phyloP scores from a whole-genome alignment of 495 filamentous ascomycete species.

The Penicillium tannophilum region DNA sequence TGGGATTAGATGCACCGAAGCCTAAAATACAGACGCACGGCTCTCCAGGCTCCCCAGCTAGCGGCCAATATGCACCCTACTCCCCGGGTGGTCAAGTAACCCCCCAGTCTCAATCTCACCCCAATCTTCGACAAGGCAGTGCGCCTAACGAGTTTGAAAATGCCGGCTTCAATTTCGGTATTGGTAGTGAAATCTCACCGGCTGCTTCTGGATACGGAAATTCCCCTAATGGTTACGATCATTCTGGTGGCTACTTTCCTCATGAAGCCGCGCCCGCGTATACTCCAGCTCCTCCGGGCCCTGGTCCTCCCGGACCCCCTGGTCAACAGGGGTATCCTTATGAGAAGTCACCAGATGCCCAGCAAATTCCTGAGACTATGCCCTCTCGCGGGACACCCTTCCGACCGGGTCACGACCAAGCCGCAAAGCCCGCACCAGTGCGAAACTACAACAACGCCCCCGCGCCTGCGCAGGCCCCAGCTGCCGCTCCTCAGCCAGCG shows the following conservation, averaged over 20 bases:
- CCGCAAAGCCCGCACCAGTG: conserved; percentile 66
- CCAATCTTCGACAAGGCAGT: conserved; percentile 55
- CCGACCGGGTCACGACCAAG: conserved; percentile 69
- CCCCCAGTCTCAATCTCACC: conserved; percentile 65
- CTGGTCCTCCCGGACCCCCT: conserved; percentile 12
- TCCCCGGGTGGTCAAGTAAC: conserved; percentile 37
- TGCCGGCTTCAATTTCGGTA: conserved; percentile 65
- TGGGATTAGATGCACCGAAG: conserved; percentile 44
- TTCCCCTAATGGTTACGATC: conserved; percentile 23
- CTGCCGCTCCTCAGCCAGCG: conserved; percentile 35
- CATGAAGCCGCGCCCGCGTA: neutral
- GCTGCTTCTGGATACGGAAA: conserved; percentile 44
- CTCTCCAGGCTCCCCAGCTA: conserved; percentile 20
- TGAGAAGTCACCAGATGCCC: conserved; percentile 21
- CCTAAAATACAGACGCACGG: conserved; percentile 23
- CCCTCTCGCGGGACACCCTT: conserved; percentile 79
- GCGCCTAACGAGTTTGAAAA: conserved; percentile 56
- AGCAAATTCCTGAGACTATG: conserved; percentile 62
- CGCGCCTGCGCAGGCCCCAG: conserved; percentile 29
- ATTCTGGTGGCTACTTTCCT: conserved; percentile 21
- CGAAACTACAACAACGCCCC: conserved; percentile 65
- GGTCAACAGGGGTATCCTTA: conserved; percentile 27
- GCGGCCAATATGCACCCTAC: conserved; percentile 39
- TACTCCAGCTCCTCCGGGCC: neutral
- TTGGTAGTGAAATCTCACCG: conserved; percentile 54